Evolutionary conservation across 2,329 filamentous ascomycete species (phyloP).

Genomic region (Apiospora saccharicola): DNA sequence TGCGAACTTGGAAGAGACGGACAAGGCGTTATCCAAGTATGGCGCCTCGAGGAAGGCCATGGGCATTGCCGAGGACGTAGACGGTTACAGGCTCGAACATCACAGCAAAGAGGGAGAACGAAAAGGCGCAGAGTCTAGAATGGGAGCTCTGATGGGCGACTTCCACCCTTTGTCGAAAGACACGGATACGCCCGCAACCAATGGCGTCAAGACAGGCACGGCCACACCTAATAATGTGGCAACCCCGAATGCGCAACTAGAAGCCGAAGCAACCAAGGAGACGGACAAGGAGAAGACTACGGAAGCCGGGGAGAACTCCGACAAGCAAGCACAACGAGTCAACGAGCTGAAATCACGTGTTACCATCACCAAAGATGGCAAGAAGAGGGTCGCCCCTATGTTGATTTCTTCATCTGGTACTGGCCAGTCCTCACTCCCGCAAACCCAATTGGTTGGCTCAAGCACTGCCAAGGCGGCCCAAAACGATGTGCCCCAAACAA

Average conservation of each 20-base stretch:
- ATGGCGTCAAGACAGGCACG: constrained; percentile 56
- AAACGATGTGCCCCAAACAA: constrained; percentile 78
- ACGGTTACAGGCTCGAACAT: constrained; percentile 86
- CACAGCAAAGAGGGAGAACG: constrained; percentile 91
- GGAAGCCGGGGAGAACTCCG: constrained; percentile 54
- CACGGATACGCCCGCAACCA: constrained; percentile 51
- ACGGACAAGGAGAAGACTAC: constrained; percentile 39
- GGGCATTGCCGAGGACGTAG: constrained; percentile 91
- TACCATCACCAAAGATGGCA: constrained; percentile 94
- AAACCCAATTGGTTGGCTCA: constrained; percentile 85
- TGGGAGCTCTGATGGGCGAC: constrained; percentile 99
- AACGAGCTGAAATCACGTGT: constrained; percentile 84
- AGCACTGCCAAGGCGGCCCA: constrained; percentile 68
- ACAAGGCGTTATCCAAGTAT: constrained; percentile 91
- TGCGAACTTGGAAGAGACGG: constrained; percentile 85
- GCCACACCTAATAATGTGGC: constrained; percentile 47
- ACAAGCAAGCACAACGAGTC: constrained; percentile 62
- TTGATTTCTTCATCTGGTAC: constrained; percentile 89
- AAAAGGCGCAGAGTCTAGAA: constrained; percentile 88
- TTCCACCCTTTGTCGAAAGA: constrained; percentile 63
- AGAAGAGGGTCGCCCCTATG: constrained; percentile 92
- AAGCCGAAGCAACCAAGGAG: constrained; percentile 39
- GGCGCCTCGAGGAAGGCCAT: constrained; percentile 87
- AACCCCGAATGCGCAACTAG: constrained; percentile 43
- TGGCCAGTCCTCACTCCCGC: constrained; percentile 86